A percentile compares a stretch with the other conserved stretches of the same genome.
Evolutionary conservation across 306 rosid species (phyloP).

Genomic region (Purshia tridentata): DNA sequence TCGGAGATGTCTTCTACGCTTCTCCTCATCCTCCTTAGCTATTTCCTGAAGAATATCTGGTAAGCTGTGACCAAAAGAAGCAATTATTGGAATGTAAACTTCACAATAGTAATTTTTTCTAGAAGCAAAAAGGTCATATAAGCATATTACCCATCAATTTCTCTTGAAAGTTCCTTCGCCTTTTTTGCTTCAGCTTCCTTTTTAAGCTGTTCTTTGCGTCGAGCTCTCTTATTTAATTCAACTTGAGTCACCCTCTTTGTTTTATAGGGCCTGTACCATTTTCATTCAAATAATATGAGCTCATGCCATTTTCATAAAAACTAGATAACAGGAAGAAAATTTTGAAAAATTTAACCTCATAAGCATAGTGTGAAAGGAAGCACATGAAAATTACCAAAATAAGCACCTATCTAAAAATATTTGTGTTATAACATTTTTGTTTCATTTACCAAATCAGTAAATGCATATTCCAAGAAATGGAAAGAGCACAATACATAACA

Average conservation of each 20-base stretch:
- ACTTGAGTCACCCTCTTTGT: slow-evolving; percentile 71
- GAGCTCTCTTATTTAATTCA: slow-evolving; percentile 64
- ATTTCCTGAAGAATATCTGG: slow-evolving; percentile 67
- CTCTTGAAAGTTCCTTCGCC: slow-evolving; percentile 55
- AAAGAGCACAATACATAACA: background rate
- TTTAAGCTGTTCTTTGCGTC: slow-evolving; percentile 58
- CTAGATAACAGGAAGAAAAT: background rate
- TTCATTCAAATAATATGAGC: slow-evolving; percentile 29
- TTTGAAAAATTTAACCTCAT: background rate
- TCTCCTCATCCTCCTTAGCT: slow-evolving; percentile 70
- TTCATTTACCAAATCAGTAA: background rate
- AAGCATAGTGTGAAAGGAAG: background rate
- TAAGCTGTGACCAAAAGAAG: slow-evolving; percentile 45
- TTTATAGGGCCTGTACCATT: slow-evolving; percentile 48
- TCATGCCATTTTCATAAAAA: background rate
- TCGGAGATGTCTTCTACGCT: slow-evolving; percentile 57
- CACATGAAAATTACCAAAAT: slow-evolving; percentile 2
- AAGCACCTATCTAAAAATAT: background rate
- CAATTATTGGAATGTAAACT: slow-evolving; percentile 4
- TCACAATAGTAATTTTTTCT: background rate
- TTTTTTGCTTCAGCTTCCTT: slow-evolving; percentile 59
- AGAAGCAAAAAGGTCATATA: background rate
- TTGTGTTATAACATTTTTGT: background rate
- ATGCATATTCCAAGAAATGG: background rate
- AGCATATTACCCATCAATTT: slow-evolving; percentile 70